Evolutionary conservation across 1,284 basidiomycete genomes (phyloP).

Genomic region (Ganoderma meredithae): DNA sequence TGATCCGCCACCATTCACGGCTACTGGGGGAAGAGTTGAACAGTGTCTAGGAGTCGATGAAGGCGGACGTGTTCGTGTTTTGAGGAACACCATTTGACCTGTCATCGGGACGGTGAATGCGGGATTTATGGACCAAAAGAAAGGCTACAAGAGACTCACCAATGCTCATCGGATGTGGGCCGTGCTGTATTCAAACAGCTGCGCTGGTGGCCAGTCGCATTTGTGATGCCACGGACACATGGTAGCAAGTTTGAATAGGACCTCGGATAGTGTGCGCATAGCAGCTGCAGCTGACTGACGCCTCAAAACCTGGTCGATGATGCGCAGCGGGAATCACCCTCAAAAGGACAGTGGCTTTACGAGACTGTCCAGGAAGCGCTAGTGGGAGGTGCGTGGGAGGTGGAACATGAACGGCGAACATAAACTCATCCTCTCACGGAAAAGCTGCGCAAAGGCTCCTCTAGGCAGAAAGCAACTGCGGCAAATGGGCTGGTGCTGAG

Average conservation of each 20-base stretch:
- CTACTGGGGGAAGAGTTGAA: neutral
- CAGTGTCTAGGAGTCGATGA: constrained; percentile 5
- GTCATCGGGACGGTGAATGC: constrained; percentile 21
- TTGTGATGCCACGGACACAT: constrained; percentile 26
- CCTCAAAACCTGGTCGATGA: constrained; percentile 13
- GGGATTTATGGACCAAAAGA: neutral
- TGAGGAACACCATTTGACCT: neutral
- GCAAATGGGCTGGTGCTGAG: neutral
- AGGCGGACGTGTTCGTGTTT: neutral
- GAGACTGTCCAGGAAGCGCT: constrained; percentile 5
- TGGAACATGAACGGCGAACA: neutral
- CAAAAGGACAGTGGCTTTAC: constrained; percentile 17
- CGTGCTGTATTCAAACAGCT: constrained; percentile 19
- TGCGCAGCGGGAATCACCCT: constrained; percentile 9
- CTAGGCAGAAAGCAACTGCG: neutral
- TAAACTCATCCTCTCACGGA: neutral
- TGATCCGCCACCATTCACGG: neutral
- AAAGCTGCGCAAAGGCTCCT: neutral
- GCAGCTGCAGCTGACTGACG: constrained; percentile 2
- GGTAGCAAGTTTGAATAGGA: constrained; percentile 23
- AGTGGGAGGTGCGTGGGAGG: neutral
- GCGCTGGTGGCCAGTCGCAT: constrained; percentile 8
- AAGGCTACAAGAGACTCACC: neutral
- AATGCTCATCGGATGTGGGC: constrained; percentile 1
- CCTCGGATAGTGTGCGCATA: constrained; percentile 16